Conservation (phyloP, 2,329 filamentous ascomycete genomes). For the Apiospora rasikravindrae region DNA sequence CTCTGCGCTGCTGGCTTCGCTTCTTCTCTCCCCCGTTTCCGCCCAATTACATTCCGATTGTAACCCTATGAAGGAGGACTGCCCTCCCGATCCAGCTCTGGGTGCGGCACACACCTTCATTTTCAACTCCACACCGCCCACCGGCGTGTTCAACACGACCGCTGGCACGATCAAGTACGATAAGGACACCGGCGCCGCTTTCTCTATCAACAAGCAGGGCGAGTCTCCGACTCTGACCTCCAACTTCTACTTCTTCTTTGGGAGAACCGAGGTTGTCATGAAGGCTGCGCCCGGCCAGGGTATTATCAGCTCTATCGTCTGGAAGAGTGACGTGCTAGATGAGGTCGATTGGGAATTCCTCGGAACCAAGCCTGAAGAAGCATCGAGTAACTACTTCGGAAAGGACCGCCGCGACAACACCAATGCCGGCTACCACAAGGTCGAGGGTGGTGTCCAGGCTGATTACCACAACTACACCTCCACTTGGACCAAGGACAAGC, state of each 20-base stretch:
- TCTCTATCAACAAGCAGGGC: constrained; percentile 72
- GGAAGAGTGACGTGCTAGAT: constrained; percentile 83
- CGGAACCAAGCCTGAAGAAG: constrained; percentile 66
- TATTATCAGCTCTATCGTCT: constrained; percentile 81
- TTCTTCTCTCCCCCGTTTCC: constrained; percentile 51
- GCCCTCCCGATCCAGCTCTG: constrained; percentile 74
- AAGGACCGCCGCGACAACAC: constrained; percentile 71
- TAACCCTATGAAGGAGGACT: constrained; percentile 75
- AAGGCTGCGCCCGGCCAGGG: constrained; percentile 77
- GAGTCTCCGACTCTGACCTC: constrained; percentile 81
- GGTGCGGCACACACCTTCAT: constrained; percentile 65
- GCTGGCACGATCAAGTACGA: constrained; percentile 69
- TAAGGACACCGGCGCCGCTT: constrained; percentile 67
- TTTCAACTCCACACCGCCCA: constrained; percentile 67
- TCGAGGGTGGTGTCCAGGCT: constrained; percentile 58
- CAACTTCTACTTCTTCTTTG: constrained; percentile 86
- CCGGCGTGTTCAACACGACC: constrained; percentile 71
- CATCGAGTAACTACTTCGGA: constrained; percentile 79
- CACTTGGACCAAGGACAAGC: constrained; percentile 69
- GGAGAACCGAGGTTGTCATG: constrained; percentile 77
- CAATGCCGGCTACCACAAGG: constrained; percentile 64
- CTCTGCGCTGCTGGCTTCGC: constrained; percentile 45
- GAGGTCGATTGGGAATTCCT: constrained; percentile 89
- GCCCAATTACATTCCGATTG: constrained; percentile 82
- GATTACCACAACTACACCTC: constrained; percentile 79